phyloP scores from a whole-genome alignment of 139 green algal species.

The Chlamydomonas urium region DNA sequence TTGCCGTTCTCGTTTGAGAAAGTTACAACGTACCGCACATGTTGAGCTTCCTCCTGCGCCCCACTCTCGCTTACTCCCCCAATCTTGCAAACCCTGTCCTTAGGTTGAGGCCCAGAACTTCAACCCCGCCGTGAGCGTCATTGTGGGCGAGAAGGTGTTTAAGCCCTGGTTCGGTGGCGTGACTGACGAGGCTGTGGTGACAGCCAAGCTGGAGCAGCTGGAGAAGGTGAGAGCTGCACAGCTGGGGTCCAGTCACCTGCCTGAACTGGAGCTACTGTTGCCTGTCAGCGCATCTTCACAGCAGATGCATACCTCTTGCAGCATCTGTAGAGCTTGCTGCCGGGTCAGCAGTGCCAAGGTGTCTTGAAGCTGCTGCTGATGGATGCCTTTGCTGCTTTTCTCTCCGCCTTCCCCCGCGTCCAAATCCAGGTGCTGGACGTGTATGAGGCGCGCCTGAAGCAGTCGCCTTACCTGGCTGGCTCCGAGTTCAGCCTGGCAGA shows the following conservation, averaged over 20 bases:
- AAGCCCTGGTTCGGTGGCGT: not conserved
- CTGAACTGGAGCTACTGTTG: too few relatives aligned
- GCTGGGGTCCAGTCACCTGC: not conserved
- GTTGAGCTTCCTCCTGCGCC: too few relatives aligned
- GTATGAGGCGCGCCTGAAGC: not conserved
- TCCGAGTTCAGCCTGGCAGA: conserved; percentile 5
- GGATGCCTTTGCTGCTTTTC: not conserved
- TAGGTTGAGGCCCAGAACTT: not conserved
- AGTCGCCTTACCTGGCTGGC: conserved; percentile 1
- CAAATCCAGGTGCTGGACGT: conserved; percentile 5
- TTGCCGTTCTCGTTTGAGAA: too few relatives aligned
- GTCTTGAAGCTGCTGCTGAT: not conserved
- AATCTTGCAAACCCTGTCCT: too few relatives aligned
- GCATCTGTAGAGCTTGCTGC: too few relatives aligned
- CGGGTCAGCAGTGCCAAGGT: not conserved
- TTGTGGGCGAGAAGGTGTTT: conserved; percentile 7
- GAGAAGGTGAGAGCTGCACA: not conserved
- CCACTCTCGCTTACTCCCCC: too few relatives aligned
- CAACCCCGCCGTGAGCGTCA: not conserved
- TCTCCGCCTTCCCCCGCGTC: not conserved
- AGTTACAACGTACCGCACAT: too few relatives aligned
- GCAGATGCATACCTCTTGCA: too few relatives aligned
- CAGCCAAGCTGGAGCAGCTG: not conserved
- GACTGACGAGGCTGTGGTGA: not conserved
- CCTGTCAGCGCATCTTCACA: too few relatives aligned